Evolutionary conservation across 2,329 filamentous ascomycete genomes (phyloP), one percentile per base, ranked within the genome.

Genomic region (Cyclaneusma minus): DNA sequence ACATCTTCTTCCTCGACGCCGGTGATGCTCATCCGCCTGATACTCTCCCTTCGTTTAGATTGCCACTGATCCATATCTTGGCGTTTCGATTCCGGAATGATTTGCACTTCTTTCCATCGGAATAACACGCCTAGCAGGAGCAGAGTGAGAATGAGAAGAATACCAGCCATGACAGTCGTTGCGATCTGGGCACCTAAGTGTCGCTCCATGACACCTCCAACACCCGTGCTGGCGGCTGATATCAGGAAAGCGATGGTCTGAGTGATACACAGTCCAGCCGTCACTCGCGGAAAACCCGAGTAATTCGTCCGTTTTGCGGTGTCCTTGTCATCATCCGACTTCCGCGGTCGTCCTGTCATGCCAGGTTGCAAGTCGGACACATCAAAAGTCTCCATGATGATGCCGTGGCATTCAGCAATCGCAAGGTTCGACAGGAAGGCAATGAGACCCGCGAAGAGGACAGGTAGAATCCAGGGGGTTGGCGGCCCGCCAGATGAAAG

Each of bases 321-420:
- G 38, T 58, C 42, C 15, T 53, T 58, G 29, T 64, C 40, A 23
- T 55, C 53, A 22, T 59, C 61, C 10, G 51, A 47, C n/a, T 54
- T 54, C 15, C 50, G 55, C n/a, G 58, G 58, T 10, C 58, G 57
- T 16, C 66, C 65, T 5, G 64, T 77, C 57, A 77, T 74, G 7
- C 75, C 73, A 3, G 75, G 70, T 37, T 79, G 76, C 4, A 85
- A 57, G 46, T 85, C 80, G 21, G 74, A 81, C n/a, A 72, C 79
- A 45, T 85, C 80, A 46, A 76, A 85, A 0, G 72, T 74, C 43
- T 84, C 78, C 78, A 85, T 84, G 44, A 84, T 64, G 16, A 85
- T 53, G 1, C 78, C 76, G 35, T 76, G 68, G 48, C 78, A 83
- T 49, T 85, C 79, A 3, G 78, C 68, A 23, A 82, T 71, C 2